Base-by-base conservation (phyloP, 2,329 filamentous ascomycete genomes). In the Aspergillus uvarum region DNA sequence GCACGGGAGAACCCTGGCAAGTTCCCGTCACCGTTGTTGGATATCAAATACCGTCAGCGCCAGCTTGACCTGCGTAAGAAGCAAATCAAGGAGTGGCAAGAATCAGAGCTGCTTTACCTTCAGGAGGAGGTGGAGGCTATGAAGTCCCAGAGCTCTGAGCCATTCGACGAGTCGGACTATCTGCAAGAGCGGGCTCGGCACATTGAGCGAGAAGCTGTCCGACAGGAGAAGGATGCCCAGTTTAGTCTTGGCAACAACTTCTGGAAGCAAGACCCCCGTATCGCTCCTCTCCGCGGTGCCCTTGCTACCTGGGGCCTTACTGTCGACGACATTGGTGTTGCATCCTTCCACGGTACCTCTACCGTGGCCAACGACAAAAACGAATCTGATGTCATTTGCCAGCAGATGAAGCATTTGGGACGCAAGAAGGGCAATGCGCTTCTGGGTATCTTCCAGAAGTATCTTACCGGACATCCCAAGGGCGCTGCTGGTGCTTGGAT, bases 311-410 rank as follows among this genome's bases (percentile, higher is more conserved):
- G 95, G 95, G 95, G 94, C 74, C 89, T 99, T 58, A 98, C 95
- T 12, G 91, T 99, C 66, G 95, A 99, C 72, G 95, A 99, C 71
- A 87, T 99, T 38, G 90, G 85, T 68, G 92, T 99, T 64, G 94
- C 95, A 16, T 98, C 95, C 14, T 98, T 98, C 91, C 95, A 99
- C 82, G 95, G 95, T 72, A 99, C 95, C 47, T 98, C 95, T 1
- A 99, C 95, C 66, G 92, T 96, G 74, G 95, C 95, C 68, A 99
- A 99, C 78, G 95, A 99, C 83, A 98, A 98, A 88, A 99, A 99
- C 79, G 95, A 99, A 78, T 98, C 95, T 19, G 93, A 93, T 56
- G 95, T 97, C 72, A 90, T 99, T 70, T 97, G 94, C 83, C 88
- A 97, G 77, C 96, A 99, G 80, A 87, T 99, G 78, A 88, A 89